These are phyloP conservation scores for Saturnispora galanensis DNA, from an alignment of 805 yeast species.

Conservation along the genomic window DNA sequence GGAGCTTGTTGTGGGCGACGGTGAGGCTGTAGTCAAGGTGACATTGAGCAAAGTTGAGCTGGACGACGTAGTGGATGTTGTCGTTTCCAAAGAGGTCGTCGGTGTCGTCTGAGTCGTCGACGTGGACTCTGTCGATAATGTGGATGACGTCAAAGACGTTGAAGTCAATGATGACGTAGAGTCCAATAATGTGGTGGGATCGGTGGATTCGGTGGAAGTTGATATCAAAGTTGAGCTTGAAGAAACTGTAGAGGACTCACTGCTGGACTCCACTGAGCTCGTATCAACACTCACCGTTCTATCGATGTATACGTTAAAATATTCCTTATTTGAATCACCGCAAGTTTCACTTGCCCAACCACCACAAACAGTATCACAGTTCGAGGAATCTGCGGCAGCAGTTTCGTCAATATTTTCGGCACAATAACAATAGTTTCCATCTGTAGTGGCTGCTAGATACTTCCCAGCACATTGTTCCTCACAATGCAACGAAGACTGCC, in stretches of 20 bases:
- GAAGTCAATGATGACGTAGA: constrained; percentile 12
- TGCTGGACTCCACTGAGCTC: neutral
- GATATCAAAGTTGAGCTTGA: constrained; percentile 15
- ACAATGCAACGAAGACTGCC: constrained; percentile 57
- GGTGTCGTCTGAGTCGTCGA: constrained; percentile 10
- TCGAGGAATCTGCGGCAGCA: constrained; percentile 18
- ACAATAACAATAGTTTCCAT: constrained; percentile 57
- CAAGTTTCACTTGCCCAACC: constrained; percentile 61
- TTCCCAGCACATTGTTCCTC: constrained; percentile 36
- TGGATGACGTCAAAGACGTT: constrained; percentile 10
- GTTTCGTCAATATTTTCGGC: constrained; percentile 37
- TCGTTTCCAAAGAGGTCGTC: constrained; percentile 6
- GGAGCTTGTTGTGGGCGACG: constrained; percentile 12
- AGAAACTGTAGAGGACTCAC: constrained; percentile 15
- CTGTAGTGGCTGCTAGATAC: constrained; percentile 34
- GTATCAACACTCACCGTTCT: constrained; percentile 9
- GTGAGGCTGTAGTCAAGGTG: constrained; percentile 9
- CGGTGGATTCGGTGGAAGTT: constrained; percentile 9
- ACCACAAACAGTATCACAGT: constrained; percentile 41
- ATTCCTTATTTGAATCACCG: constrained; percentile 35
- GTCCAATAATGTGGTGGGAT: constrained; percentile 11
- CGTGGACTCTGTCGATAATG: constrained; percentile 10
- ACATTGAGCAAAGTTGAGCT: constrained; percentile 7
- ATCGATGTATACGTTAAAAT: constrained; percentile 38
- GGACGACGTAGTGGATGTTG: constrained; percentile 11